Base-by-base conservation (phyloP, 805 yeast species). In the Cyberlindnera petersonii region DNA sequence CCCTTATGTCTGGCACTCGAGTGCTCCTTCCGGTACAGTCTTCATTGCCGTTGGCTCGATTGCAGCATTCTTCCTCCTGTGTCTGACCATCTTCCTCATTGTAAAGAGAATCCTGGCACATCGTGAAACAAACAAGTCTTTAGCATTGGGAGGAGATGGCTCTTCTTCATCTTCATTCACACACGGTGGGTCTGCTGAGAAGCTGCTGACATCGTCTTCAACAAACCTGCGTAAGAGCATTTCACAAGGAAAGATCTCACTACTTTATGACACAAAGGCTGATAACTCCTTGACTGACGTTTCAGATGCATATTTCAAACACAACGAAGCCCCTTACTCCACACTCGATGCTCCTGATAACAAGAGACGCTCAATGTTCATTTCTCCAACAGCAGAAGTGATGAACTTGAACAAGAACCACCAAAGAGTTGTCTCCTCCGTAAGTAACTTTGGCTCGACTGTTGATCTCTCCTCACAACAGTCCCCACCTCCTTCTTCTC, bases 351-450 rank as follows among this genome's bases (percentile, higher is more conserved):
- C 51, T 11, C 40, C 39, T n/a, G 48, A 47, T 17, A 53, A 53
- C 31, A 62, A 64, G 44, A 58, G 55, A 39, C 62, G 41, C 44
- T 43, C 65, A 3, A 69, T 81, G 73, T 86, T 82, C 59, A 75
- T 84, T 37, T 84, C 93, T 3, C 95, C 95, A 24, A 86, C 94
- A 1, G 80, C 79, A 14, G 87, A 83, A 52, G 82, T 80, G 14
- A 73, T 79, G 74, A 66, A 67, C 40, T 72, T 71, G 31, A 55
- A 52, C 33, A 42, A 55, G 37, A 34, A 56, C 28, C 62, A 42
- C 14, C 22, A 19, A 3, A 43, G 44, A 26, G 37, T 31, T 16
- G 11, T 36, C 3, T 39, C 58, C 36, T 64, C 63, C 43, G 53
- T 57, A 52, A 70, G 58, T 63, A 65, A 35, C 57, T 51, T 46